These are phyloP conservation scores for Wickerhamomyces sp. DNA, from an alignment of 1,139 yeast species.

Conservation along the genomic window DNA sequence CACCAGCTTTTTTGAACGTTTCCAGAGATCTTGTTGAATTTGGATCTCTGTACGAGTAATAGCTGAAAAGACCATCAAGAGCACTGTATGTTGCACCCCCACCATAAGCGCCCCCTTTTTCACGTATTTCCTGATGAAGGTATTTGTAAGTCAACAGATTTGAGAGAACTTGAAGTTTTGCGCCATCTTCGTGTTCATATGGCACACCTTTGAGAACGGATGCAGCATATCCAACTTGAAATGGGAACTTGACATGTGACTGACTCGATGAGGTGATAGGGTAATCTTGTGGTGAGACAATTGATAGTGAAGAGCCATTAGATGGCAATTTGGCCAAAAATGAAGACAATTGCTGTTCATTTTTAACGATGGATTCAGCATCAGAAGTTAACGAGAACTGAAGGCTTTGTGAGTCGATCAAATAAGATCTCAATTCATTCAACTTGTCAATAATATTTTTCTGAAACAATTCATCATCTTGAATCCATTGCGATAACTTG, in stretches of 20 bases:
- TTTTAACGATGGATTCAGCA: constrained; percentile 32
- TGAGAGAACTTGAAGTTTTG: constrained; percentile 76
- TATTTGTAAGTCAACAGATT: constrained; percentile 78
- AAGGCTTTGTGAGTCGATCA: constrained; percentile 37
- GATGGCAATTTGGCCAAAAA: constrained; percentile 24
- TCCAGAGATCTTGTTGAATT: constrained; percentile 66
- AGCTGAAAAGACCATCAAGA: constrained; percentile 72
- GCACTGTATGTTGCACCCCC: constrained; percentile 89
- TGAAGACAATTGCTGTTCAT: constrained; percentile 33
- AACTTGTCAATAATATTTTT: constrained; percentile 60
- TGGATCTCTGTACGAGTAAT: constrained; percentile 92
- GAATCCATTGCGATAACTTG: constrained; percentile 49
- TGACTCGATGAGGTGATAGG: constrained; percentile 22
- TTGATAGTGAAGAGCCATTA: not conserved
- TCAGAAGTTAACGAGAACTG: constrained; percentile 61
- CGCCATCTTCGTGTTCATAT: constrained; percentile 71
- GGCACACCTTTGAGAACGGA: constrained; percentile 63
- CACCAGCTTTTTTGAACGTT: constrained; percentile 54
- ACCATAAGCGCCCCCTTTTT: constrained; percentile 97
- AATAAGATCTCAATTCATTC: constrained; percentile 43
- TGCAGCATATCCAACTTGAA: constrained; percentile 84
- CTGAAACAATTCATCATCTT: constrained; percentile 50
- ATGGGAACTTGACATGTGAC: constrained; percentile 68
- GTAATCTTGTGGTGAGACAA: constrained; percentile 3
- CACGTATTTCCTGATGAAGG: constrained; percentile 85